These are phyloP conservation scores for Picochlorum sp. DNA, from an alignment of 139 green algal genomes.

Conservation along the genomic window DNA sequence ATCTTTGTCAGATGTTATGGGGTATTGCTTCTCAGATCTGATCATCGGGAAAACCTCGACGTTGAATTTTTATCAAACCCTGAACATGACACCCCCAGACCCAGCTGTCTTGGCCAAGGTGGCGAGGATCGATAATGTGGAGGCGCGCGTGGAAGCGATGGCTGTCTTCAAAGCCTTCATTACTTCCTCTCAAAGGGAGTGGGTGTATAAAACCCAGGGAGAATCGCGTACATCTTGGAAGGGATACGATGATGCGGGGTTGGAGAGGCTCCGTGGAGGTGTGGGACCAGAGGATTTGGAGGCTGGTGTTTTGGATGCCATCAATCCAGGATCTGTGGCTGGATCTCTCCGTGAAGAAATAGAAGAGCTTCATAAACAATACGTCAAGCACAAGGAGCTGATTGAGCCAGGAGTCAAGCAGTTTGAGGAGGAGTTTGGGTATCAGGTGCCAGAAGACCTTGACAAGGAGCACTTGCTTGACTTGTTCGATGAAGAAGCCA, in stretches of 20 bases:
- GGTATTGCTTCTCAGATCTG: conserved; percentile 22
- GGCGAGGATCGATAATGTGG: neutral
- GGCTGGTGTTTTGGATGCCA: conserved; percentile 6
- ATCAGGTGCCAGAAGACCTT: neutral
- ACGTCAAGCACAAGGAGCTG: neutral
- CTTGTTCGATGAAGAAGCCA: neutral
- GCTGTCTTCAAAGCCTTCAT: conserved; percentile 33
- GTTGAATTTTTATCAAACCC: conserved; percentile 34
- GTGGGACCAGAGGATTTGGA: conserved; percentile 27
- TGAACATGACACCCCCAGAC: conserved; percentile 13
- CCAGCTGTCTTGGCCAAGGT: neutral
- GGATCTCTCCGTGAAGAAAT: conserved; percentile 24
- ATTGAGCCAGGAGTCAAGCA: neutral
- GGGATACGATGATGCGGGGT: conserved; percentile 19
- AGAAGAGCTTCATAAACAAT: conserved; percentile 5
- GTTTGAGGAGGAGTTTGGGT: neutral
- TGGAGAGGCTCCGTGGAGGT: conserved; percentile 26
- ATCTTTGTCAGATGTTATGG: conserved; percentile 12
- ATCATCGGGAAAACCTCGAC: conserved; percentile 30
- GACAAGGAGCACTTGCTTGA: neutral
- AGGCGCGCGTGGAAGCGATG: conserved; percentile 15
- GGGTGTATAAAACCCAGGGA: conserved; percentile 5
- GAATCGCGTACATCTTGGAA: conserved; percentile 5
- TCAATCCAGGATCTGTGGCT: conserved; percentile 14
- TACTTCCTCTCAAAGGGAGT: conserved; percentile 19